phyloP scores from a whole-genome alignment of 1,139 yeast genomes.

The Sugiyamaella sp. region DNA sequence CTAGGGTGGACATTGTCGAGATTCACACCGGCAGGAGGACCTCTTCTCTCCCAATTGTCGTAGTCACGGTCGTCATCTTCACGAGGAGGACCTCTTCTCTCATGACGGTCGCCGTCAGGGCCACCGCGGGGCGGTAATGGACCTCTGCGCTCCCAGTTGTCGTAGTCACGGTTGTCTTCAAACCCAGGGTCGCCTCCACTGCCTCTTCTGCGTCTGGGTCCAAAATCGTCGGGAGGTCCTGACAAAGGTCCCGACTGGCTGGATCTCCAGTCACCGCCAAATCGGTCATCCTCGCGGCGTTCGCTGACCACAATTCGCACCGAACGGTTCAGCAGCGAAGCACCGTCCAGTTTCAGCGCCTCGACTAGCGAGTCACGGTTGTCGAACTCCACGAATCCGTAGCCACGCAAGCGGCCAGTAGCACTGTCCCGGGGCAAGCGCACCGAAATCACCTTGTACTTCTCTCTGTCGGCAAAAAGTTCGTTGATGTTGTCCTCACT shows the following conservation, averaged over 20 bases:
- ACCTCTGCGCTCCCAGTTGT: slow-evolving; percentile 40
- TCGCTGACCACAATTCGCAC: slow-evolving; percentile 90
- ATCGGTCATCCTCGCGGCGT: slow-evolving; percentile 50
- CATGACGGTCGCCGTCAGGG: slow-evolving; percentile 24
- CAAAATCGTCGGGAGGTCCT: slow-evolving; percentile 18
- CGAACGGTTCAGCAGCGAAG: slow-evolving; percentile 67
- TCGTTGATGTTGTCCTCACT: slow-evolving; percentile 65
- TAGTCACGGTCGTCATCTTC: slow-evolving; percentile 27
- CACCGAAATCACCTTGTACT: slow-evolving; percentile 63
- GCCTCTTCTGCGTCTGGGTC: slow-evolving; percentile 21
- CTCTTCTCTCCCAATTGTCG: slow-evolving; percentile 50
- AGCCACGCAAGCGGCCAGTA: slow-evolving; percentile 69
- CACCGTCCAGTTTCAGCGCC: slow-evolving; percentile 70
- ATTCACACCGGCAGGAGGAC: slow-evolving; percentile 36
- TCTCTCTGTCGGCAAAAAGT: slow-evolving; percentile 57
- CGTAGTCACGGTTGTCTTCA: slow-evolving; percentile 37
- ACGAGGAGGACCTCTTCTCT: slow-evolving; percentile 22
- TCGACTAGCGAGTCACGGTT: slow-evolving; percentile 71
- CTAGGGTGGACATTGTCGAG: slow-evolving; percentile 21
- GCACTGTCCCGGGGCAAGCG: slow-evolving; percentile 64
- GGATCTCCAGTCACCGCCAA: slow-evolving; percentile 66
- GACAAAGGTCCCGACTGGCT: slow-evolving; percentile 42
- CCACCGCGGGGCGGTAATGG: slow-evolving; percentile 38
- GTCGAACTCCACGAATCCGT: slow-evolving; percentile 83
- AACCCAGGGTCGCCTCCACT: slow-evolving; percentile 6